Evolutionary conservation across 2,329 filamentous ascomycete species (phyloP).

Genomic region (Samsoniella hepiali): DNA sequence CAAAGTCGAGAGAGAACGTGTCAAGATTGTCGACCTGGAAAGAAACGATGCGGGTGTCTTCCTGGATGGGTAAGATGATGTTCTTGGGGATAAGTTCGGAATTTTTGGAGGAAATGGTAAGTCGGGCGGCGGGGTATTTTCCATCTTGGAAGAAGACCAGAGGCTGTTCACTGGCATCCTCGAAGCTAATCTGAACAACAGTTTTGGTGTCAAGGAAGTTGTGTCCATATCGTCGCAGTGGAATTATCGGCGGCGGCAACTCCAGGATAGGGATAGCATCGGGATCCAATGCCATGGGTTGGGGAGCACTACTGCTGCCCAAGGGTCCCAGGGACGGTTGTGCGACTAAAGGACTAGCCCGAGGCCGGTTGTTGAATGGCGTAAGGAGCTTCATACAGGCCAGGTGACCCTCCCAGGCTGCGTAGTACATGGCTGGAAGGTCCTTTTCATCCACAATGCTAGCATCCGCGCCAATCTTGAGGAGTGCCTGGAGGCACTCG

Average conservation of each 20-base stretch:
- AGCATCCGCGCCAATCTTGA: slow-evolving; percentile 74
- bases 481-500: slow-evolving; percentile 75
- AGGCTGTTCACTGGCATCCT: slow-evolving; percentile 69
- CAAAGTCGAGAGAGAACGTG: slow-evolving; percentile 91
- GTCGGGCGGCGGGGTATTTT: slow-evolving; percentile 89
- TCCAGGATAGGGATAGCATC: slow-evolving; percentile 92
- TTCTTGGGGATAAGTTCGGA: slow-evolving; percentile 97
- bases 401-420: slow-evolving; percentile 94
- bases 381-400: slow-evolving; percentile 89
- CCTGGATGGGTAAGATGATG: slow-evolving; percentile 90
- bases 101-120: slow-evolving; percentile 94
- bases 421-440: slow-evolving; percentile 95
- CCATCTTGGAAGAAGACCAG: slow-evolving; percentile 96
- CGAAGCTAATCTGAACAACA: slow-evolving; percentile 89
- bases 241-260: slow-evolving; percentile 92
- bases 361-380: slow-evolving; percentile 48
- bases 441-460: slow-evolving; percentile 87
- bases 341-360: slow-evolving; percentile 43
- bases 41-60: slow-evolving; percentile 88
- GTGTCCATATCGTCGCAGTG: slow-evolving; percentile 88
- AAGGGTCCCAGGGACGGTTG: slow-evolving; percentile 44
- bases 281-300: slow-evolving; percentile 67
- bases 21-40: slow-evolving; percentile 96
- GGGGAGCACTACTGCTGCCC: slow-evolving; percentile 48
- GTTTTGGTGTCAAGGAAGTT: slow-evolving; percentile 98